A percentile compares a stretch with the other conserved stretches of the same genome.
Evolutionary conservation across 2,329 filamentous ascomycete genomes (phyloP).

Genomic region (Penicillium hesseltinei): DNA sequence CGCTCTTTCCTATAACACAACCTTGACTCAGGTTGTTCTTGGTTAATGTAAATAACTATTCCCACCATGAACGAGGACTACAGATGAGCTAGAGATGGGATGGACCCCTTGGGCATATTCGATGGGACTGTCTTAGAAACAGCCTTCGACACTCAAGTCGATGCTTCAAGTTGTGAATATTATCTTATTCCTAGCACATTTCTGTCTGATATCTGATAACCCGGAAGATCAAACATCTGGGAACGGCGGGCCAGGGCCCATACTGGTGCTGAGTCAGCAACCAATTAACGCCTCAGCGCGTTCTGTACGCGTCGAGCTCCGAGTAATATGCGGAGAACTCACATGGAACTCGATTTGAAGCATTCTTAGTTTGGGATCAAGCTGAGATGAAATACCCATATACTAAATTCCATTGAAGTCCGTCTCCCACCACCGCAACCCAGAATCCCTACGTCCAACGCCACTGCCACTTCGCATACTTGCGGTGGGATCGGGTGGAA

Average conservation of each 20-base stretch:
- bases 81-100: background rate
- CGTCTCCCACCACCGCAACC: background rate
- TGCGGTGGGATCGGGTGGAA: constrained; percentile 1
- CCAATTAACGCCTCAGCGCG: constrained; percentile 29
- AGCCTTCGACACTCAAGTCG: background rate
- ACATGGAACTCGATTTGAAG: background rate
- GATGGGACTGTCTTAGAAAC: background rate
- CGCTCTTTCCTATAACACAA: background rate
- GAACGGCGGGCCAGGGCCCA: too few relatives aligned
- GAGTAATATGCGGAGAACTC: constrained; percentile 17
- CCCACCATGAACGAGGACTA: background rate
- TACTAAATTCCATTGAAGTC: background rate
- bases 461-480: background rate
- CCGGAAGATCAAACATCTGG: background rate
- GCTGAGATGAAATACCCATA: background rate
- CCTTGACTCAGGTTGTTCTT: background rate
- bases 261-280: constrained; percentile 21
- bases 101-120: background rate
- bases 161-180: background rate
- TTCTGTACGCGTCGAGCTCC: constrained; percentile 36
- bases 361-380: background rate
- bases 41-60: background rate
- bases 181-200: background rate
- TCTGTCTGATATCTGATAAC: background rate
- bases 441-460: background rate